Evolutionary conservation across 371 early-diverging fungal species (phyloP), one percentile per base, ranked within the genome.

Genomic region (Antonospora locustae): DNA sequence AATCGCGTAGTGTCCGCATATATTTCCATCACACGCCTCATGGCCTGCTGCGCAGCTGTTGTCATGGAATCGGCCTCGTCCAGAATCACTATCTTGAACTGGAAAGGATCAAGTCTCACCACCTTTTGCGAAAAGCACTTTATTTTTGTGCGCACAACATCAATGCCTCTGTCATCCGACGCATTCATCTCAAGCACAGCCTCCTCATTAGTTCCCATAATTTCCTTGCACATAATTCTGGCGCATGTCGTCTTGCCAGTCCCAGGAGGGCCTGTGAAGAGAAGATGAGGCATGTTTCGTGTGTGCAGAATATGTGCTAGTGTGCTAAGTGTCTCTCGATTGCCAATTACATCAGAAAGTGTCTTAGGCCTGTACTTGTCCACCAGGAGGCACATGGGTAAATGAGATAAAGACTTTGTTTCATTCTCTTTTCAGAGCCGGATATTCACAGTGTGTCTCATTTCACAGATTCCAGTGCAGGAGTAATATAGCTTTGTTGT

Each of bases 241-340:
- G 92, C 85, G 67, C 84, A 84, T 0, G 95, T 94, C 0, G 98
- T 97, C 72, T 97, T 97, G 56, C 98, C 98, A 51, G 92, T 93
- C 60, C 98, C 98, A 0, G 96, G 95, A 12, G 90, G 74, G 12
- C 95, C 91, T 11, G 89, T 79, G 22, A 97, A 78, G 58, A 97
- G 84, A 34, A 97, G 73, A 72, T 97, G 89, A 17, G 94, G 95
- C 80, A 91, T 81, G 72, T 89, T 89, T 34, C 90, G 90, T 27
- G 84, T 81, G 57, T 78, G 72, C 3, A 87, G 82, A 66, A 93
- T 88, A 22, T 81, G 75, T 28, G 80, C 75, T 27, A 97, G 75
- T 20, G 90, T 77, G n/a, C 80, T 75, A 1, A 97, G 81, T 1
- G 87, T 86, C 29, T 88, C 86, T 50, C 82, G 79, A 73, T 93